These are phyloP conservation scores for Striga asiatica DNA, from an alignment of 257 asterid species.

Conservation along the genomic window DNA sequence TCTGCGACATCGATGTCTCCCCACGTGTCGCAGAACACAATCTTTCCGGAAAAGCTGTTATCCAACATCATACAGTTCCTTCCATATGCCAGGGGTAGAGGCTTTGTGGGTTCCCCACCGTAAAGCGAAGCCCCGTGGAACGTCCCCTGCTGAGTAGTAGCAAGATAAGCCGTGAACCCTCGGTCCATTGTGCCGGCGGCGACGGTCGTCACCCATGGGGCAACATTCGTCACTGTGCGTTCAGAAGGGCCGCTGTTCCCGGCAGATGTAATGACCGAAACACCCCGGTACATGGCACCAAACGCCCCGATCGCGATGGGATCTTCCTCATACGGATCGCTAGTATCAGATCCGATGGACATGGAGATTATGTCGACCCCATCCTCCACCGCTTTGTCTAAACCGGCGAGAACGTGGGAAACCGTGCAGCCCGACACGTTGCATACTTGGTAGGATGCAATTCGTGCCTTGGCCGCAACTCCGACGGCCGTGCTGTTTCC, in stretches of 20 bases:
- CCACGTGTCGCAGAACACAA: conserved; percentile 78
- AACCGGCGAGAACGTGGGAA: conserved; percentile 84
- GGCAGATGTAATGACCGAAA: conserved; percentile 67
- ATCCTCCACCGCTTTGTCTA: conserved; percentile 84
- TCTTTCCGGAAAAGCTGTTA: conserved; percentile 41
- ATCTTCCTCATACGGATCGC: too few species aligned
- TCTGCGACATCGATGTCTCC: conserved; percentile 52
- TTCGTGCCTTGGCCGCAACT: conserved; percentile 85
- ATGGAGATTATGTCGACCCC: conserved; percentile 75
- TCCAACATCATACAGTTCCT: conserved; percentile 52
- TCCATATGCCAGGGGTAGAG: conserved; percentile 42
- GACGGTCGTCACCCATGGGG: conserved; percentile 83
- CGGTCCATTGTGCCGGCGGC: conserved; percentile 89
- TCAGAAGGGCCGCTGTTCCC: conserved; percentile 66
- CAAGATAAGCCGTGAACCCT: conserved; percentile 48
- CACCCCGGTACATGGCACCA: conserved; percentile 64
- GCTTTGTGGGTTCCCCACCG: conserved; percentile 23
- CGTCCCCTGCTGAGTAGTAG: conserved; percentile 46
- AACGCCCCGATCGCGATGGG: conserved; percentile 49
- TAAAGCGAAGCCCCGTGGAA: conserved; percentile 53
- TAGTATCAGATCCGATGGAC: too few species aligned
- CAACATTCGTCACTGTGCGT: conserved; percentile 54
- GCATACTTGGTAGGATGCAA: conserved; percentile 82
- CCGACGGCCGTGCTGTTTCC: conserved; percentile 90
- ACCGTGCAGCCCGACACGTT: conserved; percentile 85